A percentile compares a stretch with the other conserved stretches of the same genome.
Evolutionary conservation across 2,329 filamentous ascomycete genomes (phyloP).

Genomic region (Grosmannia serpens): DNA sequence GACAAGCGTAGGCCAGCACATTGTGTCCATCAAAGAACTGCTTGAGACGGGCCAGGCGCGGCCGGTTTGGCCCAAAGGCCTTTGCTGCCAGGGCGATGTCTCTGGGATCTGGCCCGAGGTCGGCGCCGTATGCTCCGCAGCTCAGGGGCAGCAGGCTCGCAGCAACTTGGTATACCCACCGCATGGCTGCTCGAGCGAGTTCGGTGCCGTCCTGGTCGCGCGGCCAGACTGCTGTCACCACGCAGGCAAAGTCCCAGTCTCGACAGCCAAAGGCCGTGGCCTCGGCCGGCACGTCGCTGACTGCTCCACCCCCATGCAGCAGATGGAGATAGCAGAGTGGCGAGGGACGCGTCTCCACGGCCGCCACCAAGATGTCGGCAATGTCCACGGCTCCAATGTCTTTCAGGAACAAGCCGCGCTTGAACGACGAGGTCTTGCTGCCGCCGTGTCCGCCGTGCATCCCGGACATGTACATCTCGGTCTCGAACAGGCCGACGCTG

Average conservation of each 20-base stretch:
- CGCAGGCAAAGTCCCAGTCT: conserved; percentile 53
- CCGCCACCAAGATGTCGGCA: conserved; percentile 26
- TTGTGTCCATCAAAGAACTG: conserved; percentile 32
- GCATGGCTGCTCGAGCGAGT: conserved; percentile 23
- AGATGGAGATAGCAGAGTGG: conserved; percentile 50
- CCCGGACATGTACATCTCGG: conserved; percentile 47
- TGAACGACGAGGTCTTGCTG: conserved; percentile 52
- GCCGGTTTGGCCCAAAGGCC: conserved; percentile 45
- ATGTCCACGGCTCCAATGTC: conserved; percentile 26
- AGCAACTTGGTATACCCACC: conserved; percentile 47
- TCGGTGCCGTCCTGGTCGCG: conserved; percentile 37
- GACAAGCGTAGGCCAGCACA: conserved; percentile 44
- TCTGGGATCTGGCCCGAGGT: conserved; percentile 51
- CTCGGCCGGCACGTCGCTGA: conserved; percentile 29
- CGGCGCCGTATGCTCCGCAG: conserved; percentile 44
- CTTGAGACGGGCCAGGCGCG: conserved; percentile 41
- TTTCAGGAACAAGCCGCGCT: conserved; percentile 51
- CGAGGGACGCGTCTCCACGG: conserved; percentile 36
- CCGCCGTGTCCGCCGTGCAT: conserved; percentile 48
- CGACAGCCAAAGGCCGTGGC: conserved; percentile 50
- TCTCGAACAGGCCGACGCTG: conserved; percentile 39
- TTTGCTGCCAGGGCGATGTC: conserved; percentile 36
- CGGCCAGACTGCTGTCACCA: conserved; percentile 51
- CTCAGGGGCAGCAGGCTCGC: conserved; percentile 35
- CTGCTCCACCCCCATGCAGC: conserved; percentile 44